Evolutionary conservation across 306 rosid genomes (phyloP).

Genomic region (Cucurbita argyrosperma): DNA sequence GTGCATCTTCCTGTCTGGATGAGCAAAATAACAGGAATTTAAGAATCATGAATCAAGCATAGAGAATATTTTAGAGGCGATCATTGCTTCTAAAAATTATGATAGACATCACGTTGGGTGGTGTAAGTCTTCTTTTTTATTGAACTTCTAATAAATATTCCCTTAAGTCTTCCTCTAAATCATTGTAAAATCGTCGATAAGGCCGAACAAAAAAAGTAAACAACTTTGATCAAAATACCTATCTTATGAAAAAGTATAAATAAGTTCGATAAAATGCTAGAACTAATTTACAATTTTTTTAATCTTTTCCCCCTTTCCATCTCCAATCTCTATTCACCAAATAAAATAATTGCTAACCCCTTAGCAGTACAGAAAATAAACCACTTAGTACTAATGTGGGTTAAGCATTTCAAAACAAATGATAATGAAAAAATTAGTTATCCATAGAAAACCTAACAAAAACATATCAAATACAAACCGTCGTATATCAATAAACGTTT

Average conservation of each 20-base stretch:
- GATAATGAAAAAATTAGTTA: no score
- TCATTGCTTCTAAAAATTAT: not conserved
- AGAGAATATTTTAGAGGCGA: not conserved
- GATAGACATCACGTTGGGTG: not conserved
- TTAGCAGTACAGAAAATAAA: no score
- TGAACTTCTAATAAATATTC: not conserved
- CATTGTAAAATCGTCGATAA: not conserved
- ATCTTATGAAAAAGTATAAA: not conserved
- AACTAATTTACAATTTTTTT: not conserved
- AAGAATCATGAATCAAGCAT: not conserved
- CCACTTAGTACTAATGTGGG: no score
- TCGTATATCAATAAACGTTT: no score
- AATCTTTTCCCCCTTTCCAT: not conserved
- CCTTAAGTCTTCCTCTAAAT: no score
- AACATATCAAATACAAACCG: no score
- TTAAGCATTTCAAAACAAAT: no score
- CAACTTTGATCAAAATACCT: not conserved
- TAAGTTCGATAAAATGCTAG: not conserved
- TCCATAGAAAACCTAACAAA: no score
- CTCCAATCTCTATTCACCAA: not conserved
- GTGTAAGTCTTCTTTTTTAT: not conserved
- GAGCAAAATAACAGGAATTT: not conserved
- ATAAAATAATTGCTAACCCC: no score
- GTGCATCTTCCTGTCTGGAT: constrained; percentile 96
- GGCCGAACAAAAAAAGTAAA: not conserved